Base-by-base conservation (phyloP, 2,329 filamentous ascomycete genomes). In the Cucurbitaria berberidis region DNA sequence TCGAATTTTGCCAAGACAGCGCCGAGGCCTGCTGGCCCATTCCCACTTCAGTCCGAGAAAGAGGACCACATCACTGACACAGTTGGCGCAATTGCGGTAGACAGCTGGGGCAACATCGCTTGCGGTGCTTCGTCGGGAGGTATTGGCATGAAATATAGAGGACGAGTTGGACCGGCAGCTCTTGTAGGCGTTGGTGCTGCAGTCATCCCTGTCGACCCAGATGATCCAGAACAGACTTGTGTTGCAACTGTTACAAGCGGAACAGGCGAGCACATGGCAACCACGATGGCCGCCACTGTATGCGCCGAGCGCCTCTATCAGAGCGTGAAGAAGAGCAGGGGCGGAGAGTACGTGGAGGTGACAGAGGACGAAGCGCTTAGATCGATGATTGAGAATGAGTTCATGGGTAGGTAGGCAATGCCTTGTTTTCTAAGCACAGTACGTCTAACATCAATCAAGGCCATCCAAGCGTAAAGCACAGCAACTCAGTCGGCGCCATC, bases 181-280 rank as follows among this genome's bases (percentile, higher is more conserved):
- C 82, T 99, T 15, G 90, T 98, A 13, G 93, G 95, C 7, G 86
- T 98, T 47, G 95, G 95, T 50, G 93, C 92, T 18, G 89, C 91
- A 30, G 89, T 99, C 24, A 84, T 97, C n/a, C 93, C 93, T 1
- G 80, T 82, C 22, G 86, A 92, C 57, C 79, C 84, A 1, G 82
- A 85, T 26, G 93, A 97, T 68, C 79, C 84, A 6, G 86, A 90
- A 2, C 79, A 82, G 40, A 82, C 86, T 7, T 86, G 84, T 40
- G 91, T 96, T 24, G 93, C 91, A 26, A 87, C 88, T 22, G 91
- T 97, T 19, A 96, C 92, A 34, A 96, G 91, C 70, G 95, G 95
- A 24, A 99, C 95, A 2, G 95, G 95, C 42, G 95, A 99, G 76
- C 95, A 99, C 72, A 99, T 99, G 89, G 90, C 92, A 30, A 97